Percentiles rank a stretch among this genome's conserved stretches.
phyloP scores from a whole-genome alignment of 768 basidiomycete species.

The Lactifluus echinatus region DNA sequence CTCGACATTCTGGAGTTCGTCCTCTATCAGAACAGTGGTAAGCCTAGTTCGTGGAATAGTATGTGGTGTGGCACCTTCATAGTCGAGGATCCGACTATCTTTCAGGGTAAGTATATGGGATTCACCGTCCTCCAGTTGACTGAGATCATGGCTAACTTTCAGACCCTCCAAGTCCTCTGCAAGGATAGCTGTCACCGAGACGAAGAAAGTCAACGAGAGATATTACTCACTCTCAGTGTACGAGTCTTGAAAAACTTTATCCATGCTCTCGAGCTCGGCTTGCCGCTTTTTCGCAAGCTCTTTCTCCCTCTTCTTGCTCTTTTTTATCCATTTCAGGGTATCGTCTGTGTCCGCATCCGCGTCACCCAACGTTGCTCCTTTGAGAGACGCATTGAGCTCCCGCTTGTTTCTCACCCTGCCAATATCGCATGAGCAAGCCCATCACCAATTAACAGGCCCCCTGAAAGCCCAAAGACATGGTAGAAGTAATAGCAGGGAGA shows the following conservation, averaged over 20 bases:
- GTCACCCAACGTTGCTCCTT: constrained; percentile 88
- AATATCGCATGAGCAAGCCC: constrained; percentile 34
- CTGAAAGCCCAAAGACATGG: constrained; percentile 26
- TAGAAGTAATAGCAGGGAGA: constrained; percentile 25
- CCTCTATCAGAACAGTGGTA: constrained; percentile 49
- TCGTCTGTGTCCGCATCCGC: constrained; percentile 71
- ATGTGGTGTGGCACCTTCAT: constrained; percentile 58
- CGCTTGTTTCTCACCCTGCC: constrained; percentile 85
- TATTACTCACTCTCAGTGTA: constrained; percentile 79
- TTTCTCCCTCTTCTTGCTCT: constrained; percentile 83
- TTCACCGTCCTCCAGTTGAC: constrained; percentile 87
- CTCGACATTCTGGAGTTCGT: constrained; percentile 93
- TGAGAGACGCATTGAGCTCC: constrained; percentile 87
- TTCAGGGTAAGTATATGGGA: constrained; percentile 94
- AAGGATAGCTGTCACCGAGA: constrained; percentile 6
- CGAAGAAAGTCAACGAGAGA: background rate
- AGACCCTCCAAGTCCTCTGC: constrained; percentile 85
- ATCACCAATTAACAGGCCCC: constrained; percentile 28
- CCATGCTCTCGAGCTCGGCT: constrained; percentile 77
- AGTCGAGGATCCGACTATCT: constrained; percentile 90
- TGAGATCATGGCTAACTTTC: constrained; percentile 94
- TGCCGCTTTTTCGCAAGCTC: constrained; percentile 79
- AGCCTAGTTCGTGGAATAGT: background rate
- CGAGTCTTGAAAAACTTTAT: constrained; percentile 62
- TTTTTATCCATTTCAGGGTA: constrained; percentile 85